phyloP scores from a whole-genome alignment of 148 eudicot species.

The Amaranthus cruentus region DNA sequence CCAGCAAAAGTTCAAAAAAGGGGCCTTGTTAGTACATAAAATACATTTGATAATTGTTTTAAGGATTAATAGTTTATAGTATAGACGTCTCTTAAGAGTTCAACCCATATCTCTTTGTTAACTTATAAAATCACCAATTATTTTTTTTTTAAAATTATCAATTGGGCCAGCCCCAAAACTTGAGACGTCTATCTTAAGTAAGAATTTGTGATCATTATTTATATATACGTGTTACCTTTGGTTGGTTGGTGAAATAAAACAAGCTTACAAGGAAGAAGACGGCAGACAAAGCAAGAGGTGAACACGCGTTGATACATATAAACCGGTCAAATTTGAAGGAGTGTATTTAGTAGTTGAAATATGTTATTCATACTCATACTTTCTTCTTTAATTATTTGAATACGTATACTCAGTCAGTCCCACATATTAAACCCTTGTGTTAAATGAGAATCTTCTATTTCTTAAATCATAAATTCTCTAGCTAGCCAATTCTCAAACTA shows the following conservation, averaged over 20 bases:
- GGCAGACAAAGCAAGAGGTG: neutral
- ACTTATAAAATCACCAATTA: too few relatives aligned
- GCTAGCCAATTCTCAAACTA: neutral
- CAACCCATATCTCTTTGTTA: too few relatives aligned
- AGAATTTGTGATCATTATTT: too few relatives aligned
- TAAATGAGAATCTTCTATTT: conserved; percentile 17
- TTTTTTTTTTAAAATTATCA: too few relatives aligned
- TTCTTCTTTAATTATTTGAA: neutral
- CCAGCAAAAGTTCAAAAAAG: too few relatives aligned
- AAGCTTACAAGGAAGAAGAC: conserved; percentile 11
- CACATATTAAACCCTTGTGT: conserved; percentile 17
- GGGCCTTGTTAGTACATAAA: too few relatives aligned
- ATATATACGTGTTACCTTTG: neutral
- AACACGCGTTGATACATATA: conserved; percentile 26
- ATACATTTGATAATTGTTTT: too few relatives aligned
- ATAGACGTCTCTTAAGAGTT: too few relatives aligned
- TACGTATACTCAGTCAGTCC: too few relatives aligned
- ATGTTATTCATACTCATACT: conserved; percentile 14
- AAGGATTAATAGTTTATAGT: too few relatives aligned
- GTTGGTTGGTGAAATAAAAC: conserved; percentile 20
- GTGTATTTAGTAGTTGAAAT: conserved; percentile 26
- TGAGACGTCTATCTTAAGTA: too few relatives aligned
- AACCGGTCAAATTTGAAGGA: conserved; percentile 8
- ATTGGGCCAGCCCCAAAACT: too few relatives aligned
- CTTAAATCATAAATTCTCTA: neutral